Percentiles rank a stretch among this genome's conserved stretches.
These are phyloP conservation scores for Metschnikowia cubensis DNA, from an alignment of 805 yeast genomes.

Conservation along the genomic window DNA sequence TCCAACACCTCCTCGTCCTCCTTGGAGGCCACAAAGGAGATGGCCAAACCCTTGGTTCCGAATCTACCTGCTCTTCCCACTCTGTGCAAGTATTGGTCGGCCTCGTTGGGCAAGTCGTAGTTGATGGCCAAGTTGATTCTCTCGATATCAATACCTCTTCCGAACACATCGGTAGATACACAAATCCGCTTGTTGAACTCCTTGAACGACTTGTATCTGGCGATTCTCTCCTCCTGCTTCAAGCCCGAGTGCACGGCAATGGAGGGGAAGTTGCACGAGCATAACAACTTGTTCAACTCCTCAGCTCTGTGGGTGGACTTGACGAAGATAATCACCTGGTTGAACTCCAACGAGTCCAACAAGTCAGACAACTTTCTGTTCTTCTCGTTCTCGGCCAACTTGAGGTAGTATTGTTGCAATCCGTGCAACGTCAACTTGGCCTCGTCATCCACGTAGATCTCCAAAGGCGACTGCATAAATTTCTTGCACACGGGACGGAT, in stretches of 20 bases:
- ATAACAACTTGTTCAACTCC: slow-evolving; percentile 81
- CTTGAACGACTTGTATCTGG: slow-evolving; percentile 91
- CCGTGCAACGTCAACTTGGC: slow-evolving; percentile 97
- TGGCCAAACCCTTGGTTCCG: slow-evolving; percentile 97
- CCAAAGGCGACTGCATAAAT: slow-evolving; percentile 97
- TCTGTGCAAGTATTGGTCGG: slow-evolving; percentile 97
- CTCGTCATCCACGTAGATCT: slow-evolving; percentile 96
- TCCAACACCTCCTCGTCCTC: slow-evolving; percentile 87
- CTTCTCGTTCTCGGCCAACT: slow-evolving; percentile 86
- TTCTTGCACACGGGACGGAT: slow-evolving; percentile 96
- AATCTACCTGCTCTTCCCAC: slow-evolving; percentile 99
- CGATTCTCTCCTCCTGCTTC: slow-evolving; percentile 97
- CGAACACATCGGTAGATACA: slow-evolving; percentile 97
- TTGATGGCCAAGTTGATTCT: slow-evolving; percentile 97
- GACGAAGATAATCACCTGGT: slow-evolving; percentile 96
- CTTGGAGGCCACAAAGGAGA: slow-evolving; percentile 80
- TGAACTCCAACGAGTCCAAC: slow-evolving; percentile 91
- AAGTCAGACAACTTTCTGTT: slow-evolving; percentile 89
- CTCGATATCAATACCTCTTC: slow-evolving; percentile 99
- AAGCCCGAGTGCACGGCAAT: slow-evolving; percentile 94
- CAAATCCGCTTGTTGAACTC: slow-evolving; percentile 98
- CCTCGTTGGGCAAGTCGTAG: slow-evolving; percentile 93
- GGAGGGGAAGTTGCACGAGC: slow-evolving; percentile 93
- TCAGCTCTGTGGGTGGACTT: slow-evolving; percentile 88
- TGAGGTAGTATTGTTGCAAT: slow-evolving; percentile 92